phyloP scores from a whole-genome alignment of 2,329 filamentous ascomycete genomes.

The Fusarium lateritium region DNA sequence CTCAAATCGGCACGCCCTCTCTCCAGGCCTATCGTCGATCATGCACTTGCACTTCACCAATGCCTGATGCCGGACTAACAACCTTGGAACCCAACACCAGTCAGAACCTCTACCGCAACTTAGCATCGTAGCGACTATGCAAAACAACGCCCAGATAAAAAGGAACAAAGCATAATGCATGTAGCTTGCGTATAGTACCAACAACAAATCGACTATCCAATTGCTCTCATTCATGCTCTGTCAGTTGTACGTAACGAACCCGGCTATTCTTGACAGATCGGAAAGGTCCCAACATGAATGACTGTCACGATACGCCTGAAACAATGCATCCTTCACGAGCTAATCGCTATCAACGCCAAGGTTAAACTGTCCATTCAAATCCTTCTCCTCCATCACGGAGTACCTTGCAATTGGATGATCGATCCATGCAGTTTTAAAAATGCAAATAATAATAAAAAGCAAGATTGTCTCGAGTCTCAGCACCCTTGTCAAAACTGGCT shows the following conservation, averaged over 20 bases:
- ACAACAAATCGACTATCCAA: neutral
- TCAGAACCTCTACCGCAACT: neutral
- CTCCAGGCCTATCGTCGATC: conserved; percentile 22
- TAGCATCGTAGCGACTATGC: neutral
- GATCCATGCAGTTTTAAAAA: neutral
- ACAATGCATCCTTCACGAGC: conserved; percentile 2
- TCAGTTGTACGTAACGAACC: neutral
- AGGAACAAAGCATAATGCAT: neutral
- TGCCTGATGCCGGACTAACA: conserved; percentile 18
- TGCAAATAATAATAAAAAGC: neutral
- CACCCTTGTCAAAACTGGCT: conserved; percentile 34
- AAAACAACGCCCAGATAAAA: conserved; percentile 1
- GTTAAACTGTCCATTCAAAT: conserved; percentile 4
- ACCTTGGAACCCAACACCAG: neutral
- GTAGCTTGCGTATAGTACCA: neutral
- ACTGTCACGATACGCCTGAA: neutral
- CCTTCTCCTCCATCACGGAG: conserved; percentile 8
- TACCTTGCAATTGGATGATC: neutral
- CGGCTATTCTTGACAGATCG: conserved; percentile 16
- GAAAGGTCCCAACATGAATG: neutral
- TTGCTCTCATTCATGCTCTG: neutral
- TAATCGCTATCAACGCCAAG: conserved; percentile 10
- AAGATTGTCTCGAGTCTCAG: conserved; percentile 9
- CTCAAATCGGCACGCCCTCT: conserved; percentile 36
- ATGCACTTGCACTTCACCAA: conserved; percentile 32